Percentiles rank a stretch among this genome's conserved stretches.
phyloP scores from a whole-genome alignment of 345 rosid genomes.

The Punica granatum region DNA sequence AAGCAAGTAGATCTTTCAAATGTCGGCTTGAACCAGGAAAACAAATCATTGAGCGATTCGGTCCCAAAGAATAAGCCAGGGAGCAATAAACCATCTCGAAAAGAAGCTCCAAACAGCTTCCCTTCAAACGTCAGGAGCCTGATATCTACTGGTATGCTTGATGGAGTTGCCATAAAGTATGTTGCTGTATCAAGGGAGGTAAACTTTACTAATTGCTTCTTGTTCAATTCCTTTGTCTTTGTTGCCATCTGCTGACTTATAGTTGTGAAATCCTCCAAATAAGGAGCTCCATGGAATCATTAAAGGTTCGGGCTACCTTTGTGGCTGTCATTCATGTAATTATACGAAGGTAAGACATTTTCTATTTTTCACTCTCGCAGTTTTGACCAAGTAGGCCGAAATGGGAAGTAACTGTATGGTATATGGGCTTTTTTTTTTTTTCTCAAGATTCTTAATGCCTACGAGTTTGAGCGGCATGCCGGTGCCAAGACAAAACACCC shows the following conservation, averaged over 20 bases:
- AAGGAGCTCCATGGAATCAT: slow-evolving; percentile 77
- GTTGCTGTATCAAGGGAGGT: slow-evolving; percentile 76
- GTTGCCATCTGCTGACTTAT: slow-evolving; percentile 15
- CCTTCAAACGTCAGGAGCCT: slow-evolving; percentile 92
- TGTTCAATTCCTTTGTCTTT: slow-evolving; percentile 11
- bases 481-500: slow-evolving; percentile 94
- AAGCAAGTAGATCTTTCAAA: slow-evolving; percentile 36
- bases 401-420: neutral
- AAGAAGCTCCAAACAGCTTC: slow-evolving; percentile 82
- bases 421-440: neutral
- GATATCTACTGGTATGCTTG: slow-evolving; percentile 91
- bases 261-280: slow-evolving; percentile 12
- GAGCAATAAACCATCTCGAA: slow-evolving; percentile 37
- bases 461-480: slow-evolving; percentile 90
- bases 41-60: slow-evolving; percentile 42
- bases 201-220: slow-evolving; percentile 14
- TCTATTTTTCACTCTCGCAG: neutral
- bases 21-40: slow-evolving; percentile 18
- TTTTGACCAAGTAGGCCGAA: neutral
- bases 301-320: slow-evolving; percentile 89
- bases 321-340: slow-evolving; percentile 77
- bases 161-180: slow-evolving; percentile 85
- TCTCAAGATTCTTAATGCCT: slow-evolving; percentile 71
- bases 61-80: slow-evolving; percentile 49
- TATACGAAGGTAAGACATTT: slow-evolving; percentile 56